Base-by-base conservation (phyloP, 116 monocot genomes). In the Zostera marina region DNA sequence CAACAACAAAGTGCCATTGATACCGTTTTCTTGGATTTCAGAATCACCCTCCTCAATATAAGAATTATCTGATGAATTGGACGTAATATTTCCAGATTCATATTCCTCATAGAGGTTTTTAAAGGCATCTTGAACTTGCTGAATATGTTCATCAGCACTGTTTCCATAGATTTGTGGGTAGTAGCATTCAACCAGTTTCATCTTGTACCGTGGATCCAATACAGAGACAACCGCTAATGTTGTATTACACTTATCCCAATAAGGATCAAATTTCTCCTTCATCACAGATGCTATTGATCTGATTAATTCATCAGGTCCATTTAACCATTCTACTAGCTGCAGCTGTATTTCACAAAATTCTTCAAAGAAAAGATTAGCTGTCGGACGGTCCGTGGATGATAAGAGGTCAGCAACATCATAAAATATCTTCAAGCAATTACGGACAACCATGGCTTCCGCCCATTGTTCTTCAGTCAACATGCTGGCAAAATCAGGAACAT, bases 121-220 rank as follows among this genome's bases (percentile, higher is more conserved):
- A 55, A 78, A 63, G 19, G 58, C 42, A 21, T 66, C 73, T 15
- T 56, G 61, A 44, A 78, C 63, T 45, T 66, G 58, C n/a, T 66
- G 40, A 22, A 78, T 39, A 22, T 59, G 65, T 3, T 45, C 41
- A 43, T 70, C 73, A 59, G 66, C 69, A 38, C 42, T 51, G 48
- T 21, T 44, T 15, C 57, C 66, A 13, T 65, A 78, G 45, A 73
- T 62, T 49, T 70, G 65, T 8, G 61, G 65, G 25, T 65, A 78
- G 58, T 62, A 73, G 41, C 60, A 73, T 53, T 73, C 65, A 52
- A 78, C 62, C 10, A 73, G 53, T 58, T 69, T 61, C 58, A 73
- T 57, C 58, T 78, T 78, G 62, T 62, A 78, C 39, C 73, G 69
- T 19, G 75, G 75, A 41, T 80, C 75, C 44, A 80, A 54, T 44